Percentiles rank a stretch among this genome's conserved stretches.
These are phyloP conservation scores for Citrullus amarus DNA, from an alignment of 306 rosid species.

Conservation along the genomic window DNA sequence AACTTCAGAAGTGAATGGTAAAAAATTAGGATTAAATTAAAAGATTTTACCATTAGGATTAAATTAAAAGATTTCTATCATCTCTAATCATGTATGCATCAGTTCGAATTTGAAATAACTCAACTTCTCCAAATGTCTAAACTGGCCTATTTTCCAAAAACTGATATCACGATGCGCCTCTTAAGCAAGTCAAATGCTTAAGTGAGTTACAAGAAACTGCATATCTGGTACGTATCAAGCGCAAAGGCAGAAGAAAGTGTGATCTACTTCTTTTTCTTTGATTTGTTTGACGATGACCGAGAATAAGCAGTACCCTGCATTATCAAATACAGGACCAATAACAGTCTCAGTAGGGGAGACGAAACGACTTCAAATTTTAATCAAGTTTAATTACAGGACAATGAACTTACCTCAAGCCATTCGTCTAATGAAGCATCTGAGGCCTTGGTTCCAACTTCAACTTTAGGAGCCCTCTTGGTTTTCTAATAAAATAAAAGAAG, in stretches of 20 bases:
- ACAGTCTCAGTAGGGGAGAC: neutral
- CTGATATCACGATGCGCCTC: neutral
- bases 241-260: neutral
- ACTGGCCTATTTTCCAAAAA: neutral
- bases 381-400: neutral
- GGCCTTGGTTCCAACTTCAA: constrained; percentile 83
- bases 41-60: neutral
- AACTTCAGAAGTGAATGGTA: neutral
- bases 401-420: constrained; percentile 70
- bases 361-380: neutral
- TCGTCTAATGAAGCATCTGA: constrained; percentile 83
- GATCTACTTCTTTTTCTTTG: constrained; percentile 90
- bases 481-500: constrained; percentile 26
- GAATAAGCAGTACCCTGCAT: constrained; percentile 80
- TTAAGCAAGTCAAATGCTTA: neutral
- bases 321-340: constrained; percentile 6
- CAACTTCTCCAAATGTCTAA: neutral
- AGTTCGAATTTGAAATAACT: neutral
- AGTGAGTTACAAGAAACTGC: constrained; percentile 1
- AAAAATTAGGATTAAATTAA: neutral
- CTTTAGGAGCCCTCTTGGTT: constrained; percentile 85
- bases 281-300: constrained; percentile 45
- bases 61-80: neutral
- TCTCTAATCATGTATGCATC: neutral
- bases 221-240: neutral